Percentiles rank a stretch among this genome's conserved stretches.
Evolutionary conservation across 495 filamentous ascomycete species (phyloP).

Genomic region (Trichocladium antarcticum): DNA sequence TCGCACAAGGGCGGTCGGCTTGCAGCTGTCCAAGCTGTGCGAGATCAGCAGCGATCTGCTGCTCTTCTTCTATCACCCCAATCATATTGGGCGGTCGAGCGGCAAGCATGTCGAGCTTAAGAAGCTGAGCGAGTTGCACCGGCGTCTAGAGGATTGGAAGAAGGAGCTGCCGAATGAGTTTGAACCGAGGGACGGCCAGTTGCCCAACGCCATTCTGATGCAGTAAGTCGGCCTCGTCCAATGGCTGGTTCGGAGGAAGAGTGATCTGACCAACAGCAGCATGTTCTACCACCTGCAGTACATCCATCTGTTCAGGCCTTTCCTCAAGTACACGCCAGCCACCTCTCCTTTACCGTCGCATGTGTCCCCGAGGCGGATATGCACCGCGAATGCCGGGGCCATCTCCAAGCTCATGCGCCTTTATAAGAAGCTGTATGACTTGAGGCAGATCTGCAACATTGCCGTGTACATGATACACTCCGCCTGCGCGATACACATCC

Average conservation of each 20-base stretch:
- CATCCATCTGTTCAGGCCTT: constrained; percentile 94
- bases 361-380: constrained; percentile 82
- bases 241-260: not conserved
- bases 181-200: constrained; percentile 76
- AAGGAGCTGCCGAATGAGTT: constrained; percentile 77
- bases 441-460: constrained; percentile 90
- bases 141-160: constrained; percentile 82
- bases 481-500: constrained; percentile 85
- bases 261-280: constrained; percentile 34
- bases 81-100: constrained; percentile 46
- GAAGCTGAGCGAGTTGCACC: constrained; percentile 83
- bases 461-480: constrained; percentile 91
- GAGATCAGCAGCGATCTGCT: constrained; percentile 91
- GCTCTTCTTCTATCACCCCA: constrained; percentile 80
- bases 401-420: constrained; percentile 87
- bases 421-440: constrained; percentile 83
- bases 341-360: constrained; percentile 75
- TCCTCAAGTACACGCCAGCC: constrained; percentile 75
- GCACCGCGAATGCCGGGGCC: constrained; percentile 73
- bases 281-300: constrained; percentile 97
- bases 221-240: constrained; percentile 52
- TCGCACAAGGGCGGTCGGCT: constrained; percentile 66
- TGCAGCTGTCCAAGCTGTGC: constrained; percentile 73
- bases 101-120: constrained; percentile 66
- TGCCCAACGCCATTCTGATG: constrained; percentile 85